Percentiles rank a stretch among this genome's conserved stretches.
These are phyloP conservation scores for Ophiostoma fasciatum DNA, from an alignment of 2,329 filamentous ascomycete genomes.

Conservation along the genomic window DNA sequence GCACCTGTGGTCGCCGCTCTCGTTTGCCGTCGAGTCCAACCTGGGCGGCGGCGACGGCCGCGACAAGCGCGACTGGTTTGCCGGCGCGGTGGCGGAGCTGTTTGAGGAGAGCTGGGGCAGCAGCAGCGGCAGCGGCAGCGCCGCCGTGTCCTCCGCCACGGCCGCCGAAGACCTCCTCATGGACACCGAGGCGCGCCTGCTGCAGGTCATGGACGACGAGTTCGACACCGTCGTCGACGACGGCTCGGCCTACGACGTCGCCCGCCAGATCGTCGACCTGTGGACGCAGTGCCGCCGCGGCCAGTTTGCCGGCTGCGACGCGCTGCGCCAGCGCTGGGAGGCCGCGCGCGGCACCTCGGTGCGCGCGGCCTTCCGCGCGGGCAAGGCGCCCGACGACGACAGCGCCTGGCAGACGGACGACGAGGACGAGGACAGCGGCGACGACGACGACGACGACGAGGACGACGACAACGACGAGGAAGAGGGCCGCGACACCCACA, in stretches of 20 bases:
- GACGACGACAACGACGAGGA: slow-evolving; percentile 41
- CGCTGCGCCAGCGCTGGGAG: slow-evolving; percentile 47
- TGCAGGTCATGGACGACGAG: slow-evolving; percentile 90
- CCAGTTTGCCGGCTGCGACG: slow-evolving; percentile 48
- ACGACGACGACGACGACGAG: slow-evolving; percentile 39
- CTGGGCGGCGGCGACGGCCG: slow-evolving; percentile 74
- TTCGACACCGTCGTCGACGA: slow-evolving; percentile 91
- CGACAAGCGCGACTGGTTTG: slow-evolving; percentile 95
- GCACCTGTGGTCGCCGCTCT: slow-evolving; percentile 77
- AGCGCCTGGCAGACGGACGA: slow-evolving; percentile 45
- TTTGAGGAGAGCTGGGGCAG: slow-evolving; percentile 29
- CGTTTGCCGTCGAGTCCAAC: slow-evolving; percentile 69
- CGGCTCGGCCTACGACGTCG: slow-evolving; percentile 63
- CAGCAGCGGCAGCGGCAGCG: background rate
- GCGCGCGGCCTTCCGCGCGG: slow-evolving; percentile 37
- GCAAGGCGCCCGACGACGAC: slow-evolving; percentile 40
- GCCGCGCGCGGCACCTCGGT: slow-evolving; percentile 45
- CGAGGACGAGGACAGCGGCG: slow-evolving; percentile 36
- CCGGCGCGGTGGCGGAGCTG: slow-evolving; percentile 70
- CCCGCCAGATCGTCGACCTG: slow-evolving; percentile 55
- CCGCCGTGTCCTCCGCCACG: slow-evolving; percentile 14
- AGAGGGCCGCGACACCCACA: slow-evolving; percentile 43
- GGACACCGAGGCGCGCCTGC: slow-evolving; percentile 69
- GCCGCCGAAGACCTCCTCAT: slow-evolving; percentile 43
- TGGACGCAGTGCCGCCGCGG: slow-evolving; percentile 49